Conservation (phyloP, 2,329 filamentous ascomycete genomes). For the Aspergillus sp. region DNA sequence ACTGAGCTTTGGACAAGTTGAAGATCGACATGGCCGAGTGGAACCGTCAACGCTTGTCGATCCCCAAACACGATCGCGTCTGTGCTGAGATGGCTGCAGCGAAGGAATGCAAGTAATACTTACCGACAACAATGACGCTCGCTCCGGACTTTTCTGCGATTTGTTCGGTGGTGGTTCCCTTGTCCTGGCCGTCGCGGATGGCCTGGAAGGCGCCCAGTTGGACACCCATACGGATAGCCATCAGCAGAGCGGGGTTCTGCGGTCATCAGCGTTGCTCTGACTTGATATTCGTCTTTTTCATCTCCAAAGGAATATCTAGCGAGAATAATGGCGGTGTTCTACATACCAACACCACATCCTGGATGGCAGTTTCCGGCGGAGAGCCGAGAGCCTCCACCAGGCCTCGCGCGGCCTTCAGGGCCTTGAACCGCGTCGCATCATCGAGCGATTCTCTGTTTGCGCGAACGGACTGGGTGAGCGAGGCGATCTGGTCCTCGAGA, state of each 20-base stretch:
- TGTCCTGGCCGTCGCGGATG: conserved; percentile 2
- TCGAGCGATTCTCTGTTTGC: conserved; percentile 7
- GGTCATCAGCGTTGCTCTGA: background rate
- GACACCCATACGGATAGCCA: conserved; percentile 17
- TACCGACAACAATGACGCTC: conserved; percentile 14
- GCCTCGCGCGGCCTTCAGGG: conserved; percentile 8
- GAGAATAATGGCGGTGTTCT: no score
- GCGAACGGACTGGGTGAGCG: conserved; percentile 4
- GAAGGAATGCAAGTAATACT: background rate
- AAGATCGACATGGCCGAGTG: conserved; percentile 1
- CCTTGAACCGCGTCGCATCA: conserved; percentile 7
- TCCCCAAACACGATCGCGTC: background rate
- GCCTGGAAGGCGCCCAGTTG: conserved; percentile 11
- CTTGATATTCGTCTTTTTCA: background rate
- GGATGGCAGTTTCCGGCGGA: conserved; percentile 13
- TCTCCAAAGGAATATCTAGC: background rate
- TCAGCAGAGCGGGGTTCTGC: conserved; percentile 6
- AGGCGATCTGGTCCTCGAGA: conserved; percentile 7
- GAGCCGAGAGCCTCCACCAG: conserved; percentile 10
- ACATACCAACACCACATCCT: conserved; percentile 15
- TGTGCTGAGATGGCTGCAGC: background rate
- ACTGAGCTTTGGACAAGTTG: background rate
- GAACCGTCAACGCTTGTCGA: background rate
- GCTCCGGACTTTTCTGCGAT: conserved; percentile 13
- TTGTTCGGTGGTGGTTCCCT: conserved; percentile 4